Evolutionary conservation across 1,139 yeast species (phyloP), one percentile per base, ranked within the genome.

Genomic region (Meyerozyma sp.): DNA sequence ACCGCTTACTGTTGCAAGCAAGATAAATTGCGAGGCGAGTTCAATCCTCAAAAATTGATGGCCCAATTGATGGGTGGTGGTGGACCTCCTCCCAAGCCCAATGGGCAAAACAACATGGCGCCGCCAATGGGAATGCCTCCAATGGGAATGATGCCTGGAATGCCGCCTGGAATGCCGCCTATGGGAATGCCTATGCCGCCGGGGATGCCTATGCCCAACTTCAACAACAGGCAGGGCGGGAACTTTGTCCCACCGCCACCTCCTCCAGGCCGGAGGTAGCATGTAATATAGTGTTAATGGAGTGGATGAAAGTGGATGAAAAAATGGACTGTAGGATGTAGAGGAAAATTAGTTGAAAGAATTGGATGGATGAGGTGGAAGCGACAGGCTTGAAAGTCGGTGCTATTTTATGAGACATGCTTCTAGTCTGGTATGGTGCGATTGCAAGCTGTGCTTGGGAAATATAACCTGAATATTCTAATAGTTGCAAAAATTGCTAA

Each of bases 1-100:
- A 82, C 87, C 42, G 91, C 94, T 20, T 93, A 93, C 65, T 84
- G 96, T 52, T 75, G 84, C 42, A 89, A 89, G 61, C 97, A 91
- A 59, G 96, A 90, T 62, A 83, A 82, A 50, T 61, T 85, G 41
- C 75, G 95, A 46, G 83, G 86, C 8, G 93, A 85, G 49, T 89
- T 82, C 66, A 85, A 87, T 50, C 95, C 82, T 9, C 73, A 75
- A 44, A 71, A 72, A 48, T 58, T 73, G 25, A 68, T 73, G 75
- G 71, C 70, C 1, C 66, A 68, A 46, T 62, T 72, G 32, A 68
- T 73, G 73, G 67, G 69, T 11, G 54, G 58, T 3, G 46, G 53
- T 20, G 55, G 50, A 8, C 41, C 46, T 10, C 43, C 45, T 8
- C 47, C 48, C 26, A 45, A 46, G 37, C 39, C 37, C 26, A 21